Conservation (phyloP, 202 grass and related monocot species). For the Panicum virgatum region DNA sequence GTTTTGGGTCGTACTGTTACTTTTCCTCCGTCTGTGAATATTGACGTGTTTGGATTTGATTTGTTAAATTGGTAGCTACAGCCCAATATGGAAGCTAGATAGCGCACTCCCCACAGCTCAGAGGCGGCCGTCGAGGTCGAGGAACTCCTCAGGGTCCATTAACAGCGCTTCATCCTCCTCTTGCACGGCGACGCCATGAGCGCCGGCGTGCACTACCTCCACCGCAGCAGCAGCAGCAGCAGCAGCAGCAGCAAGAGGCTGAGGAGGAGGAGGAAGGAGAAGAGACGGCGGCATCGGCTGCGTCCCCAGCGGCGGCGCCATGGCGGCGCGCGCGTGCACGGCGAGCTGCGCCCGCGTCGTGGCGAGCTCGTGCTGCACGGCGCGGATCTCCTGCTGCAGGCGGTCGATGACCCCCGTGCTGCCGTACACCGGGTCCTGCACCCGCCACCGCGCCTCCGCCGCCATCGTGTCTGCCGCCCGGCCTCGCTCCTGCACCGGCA, state of each 20-base stretch:
- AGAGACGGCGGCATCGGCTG: background rate
- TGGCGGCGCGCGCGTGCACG: constrained; percentile 5
- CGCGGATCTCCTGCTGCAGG: constrained; percentile 53
- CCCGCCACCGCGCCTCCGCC: constrained; percentile 56
- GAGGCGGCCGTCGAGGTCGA: constrained; percentile 15
- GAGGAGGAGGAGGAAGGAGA: background rate
- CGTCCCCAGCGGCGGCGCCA: background rate
- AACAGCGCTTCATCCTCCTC: background rate
- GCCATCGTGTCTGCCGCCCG: constrained; percentile 54
- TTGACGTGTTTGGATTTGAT: background rate
- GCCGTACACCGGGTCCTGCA: constrained; percentile 76
- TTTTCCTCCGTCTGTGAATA: too few relatives aligned
- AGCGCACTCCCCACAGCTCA: background rate
- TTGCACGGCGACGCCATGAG: background rate
- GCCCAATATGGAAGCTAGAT: background rate
- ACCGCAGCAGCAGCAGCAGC: too few relatives aligned
- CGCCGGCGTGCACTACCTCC: background rate
- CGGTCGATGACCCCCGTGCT: constrained; percentile 46
- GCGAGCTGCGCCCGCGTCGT: constrained; percentile 46
- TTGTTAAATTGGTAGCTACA: background rate
- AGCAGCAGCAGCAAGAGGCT: background rate
- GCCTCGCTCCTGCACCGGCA: constrained; percentile 45
- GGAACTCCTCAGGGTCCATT: constrained; percentile 35
- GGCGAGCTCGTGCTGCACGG: constrained; percentile 49
- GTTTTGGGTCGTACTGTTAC: too few relatives aligned